Evolutionary conservation across 306 rosid species (phyloP), one percentile per base, ranked within the genome.

Genomic region (Hylodesmum podocarpum): DNA sequence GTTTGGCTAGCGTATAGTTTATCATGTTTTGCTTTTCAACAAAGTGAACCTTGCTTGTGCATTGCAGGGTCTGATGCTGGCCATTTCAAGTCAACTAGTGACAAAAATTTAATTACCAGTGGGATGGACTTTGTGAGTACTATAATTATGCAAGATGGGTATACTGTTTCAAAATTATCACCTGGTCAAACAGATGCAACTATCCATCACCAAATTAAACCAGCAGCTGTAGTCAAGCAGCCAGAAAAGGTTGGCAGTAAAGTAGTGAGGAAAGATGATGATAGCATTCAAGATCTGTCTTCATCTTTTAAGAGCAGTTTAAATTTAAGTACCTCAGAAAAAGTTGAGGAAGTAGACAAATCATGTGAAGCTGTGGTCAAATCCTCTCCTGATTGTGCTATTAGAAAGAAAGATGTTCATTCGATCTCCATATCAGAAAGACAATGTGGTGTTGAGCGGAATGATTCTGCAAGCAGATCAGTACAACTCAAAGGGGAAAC

Each of bases 71-170:
- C 91, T 39, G 84, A 80, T 87, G 83, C 81, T 73, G 84, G 55
- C 53, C 80, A 54, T 78, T 67, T 64, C 43, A 89, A 72, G 81
- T 41, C 11, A 27, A 72, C 44, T 28, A 69, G 72, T 72, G 78
- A 70, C 50, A 77, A 78, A 15, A 70, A 36, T 49, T 72, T 85
- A 62, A 29, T 81, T 59, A 13, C 66, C 41, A 85, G 77, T 78
- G 95, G 86, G 85, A 78, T 90, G 83, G 91, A 91, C 74, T 90
- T 90, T 72, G 51, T 40, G 66, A 90, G 97, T 79, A 73, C 88
- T 36, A 77, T 95, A 75, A 86, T 95, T 31, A 85, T 85, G 72
- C 77, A 84, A 81, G 90, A 90, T 78, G 97, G 89, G 82, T 95
- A 90, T 81, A 85, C 87, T 86, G 89, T 94, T 72, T 95, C 96